Base-by-base conservation (phyloP, 2,329 filamentous ascomycete species). In the Aspergillus pseudoglaucus region DNA sequence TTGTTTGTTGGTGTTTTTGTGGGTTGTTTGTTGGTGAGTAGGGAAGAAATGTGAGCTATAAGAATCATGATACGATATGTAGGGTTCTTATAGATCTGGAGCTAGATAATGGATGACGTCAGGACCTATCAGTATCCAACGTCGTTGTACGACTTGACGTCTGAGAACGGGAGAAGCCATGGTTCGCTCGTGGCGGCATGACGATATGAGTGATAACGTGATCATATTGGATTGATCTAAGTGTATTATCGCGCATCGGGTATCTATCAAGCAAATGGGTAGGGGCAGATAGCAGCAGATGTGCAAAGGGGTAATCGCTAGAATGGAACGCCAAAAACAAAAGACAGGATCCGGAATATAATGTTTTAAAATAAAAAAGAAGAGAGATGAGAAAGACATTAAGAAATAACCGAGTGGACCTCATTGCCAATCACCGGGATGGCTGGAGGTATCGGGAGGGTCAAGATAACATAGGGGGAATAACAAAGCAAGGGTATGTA, bases 211-310 rank as follows among this genome's bases (percentile, higher is more conserved):
- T 37, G 33, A 17, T 37, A 18, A 6, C n/a, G n/a, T 8, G 33
- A 37, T 17, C 6, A 17, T 30, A 37, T n/a, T n/a, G 10, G 10
- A 33, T 4, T 10, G 9, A 7, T 15, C 33, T 37, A 17, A 39
- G 9, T 20, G 15, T 18, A 56, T 50, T 49, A 53, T 53, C 46
- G 52, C 49, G 53, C 50, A 53, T 53, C 50, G 61, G 61, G 61
- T 64, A 63, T 64, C 55, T 60, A 59, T 57, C 53, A 57, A 46
- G 25, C 35, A 53, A 48, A 30, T 30, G 25, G 25, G 10, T 30
- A 30, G 25, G 53, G 51, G 50, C 37, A 47, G 42, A 51, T 39
- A 42, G 39, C n/a, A 42, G 30, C 42, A 45, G 30, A 50, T 27
- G 20, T 50, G 35, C 45, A 27, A 30, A 30, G 25, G 25, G 25